Evolutionary conservation across 441 rosid species (phyloP).

Genomic region (Arabidopsis hybrid): DNA sequence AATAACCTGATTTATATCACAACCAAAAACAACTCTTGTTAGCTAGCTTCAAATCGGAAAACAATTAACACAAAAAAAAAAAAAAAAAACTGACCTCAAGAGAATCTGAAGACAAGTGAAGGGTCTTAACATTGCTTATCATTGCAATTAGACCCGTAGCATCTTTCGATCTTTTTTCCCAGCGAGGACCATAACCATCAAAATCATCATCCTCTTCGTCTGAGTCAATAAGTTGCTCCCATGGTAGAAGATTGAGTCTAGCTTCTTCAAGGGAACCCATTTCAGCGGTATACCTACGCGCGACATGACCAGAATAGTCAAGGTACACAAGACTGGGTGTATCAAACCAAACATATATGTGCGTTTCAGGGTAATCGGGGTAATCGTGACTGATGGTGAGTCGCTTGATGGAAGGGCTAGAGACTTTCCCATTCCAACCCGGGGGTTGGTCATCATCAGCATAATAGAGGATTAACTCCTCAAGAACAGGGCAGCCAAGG

Average conservation of each 20-base stretch:
- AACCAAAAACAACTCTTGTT: too few relatives aligned
- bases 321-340: neutral
- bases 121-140: too few relatives aligned
- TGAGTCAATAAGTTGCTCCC: neutral
- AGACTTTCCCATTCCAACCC: neutral
- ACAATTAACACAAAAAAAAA: too few relatives aligned
- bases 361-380: neutral
- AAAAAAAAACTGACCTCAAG: neutral
- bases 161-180: too few relatives aligned
- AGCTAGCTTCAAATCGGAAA: too few relatives aligned
- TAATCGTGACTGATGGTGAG: neutral
- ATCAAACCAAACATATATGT: neutral
- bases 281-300: neutral
- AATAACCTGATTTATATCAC: too few relatives aligned
- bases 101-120: neutral
- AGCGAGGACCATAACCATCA: too few relatives aligned
- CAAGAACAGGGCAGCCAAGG: neutral
- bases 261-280: neutral
- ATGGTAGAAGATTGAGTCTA: neutral
- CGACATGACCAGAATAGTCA: neutral
- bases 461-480: neutral
- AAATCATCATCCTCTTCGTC: too few relatives aligned
- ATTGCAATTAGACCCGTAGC: too few relatives aligned
- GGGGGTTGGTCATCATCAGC: neutral
- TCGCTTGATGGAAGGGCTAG: neutral